These are phyloP conservation scores for Porodaedalea pini DNA, from an alignment of 1,284 basidiomycete genomes.

Conservation along the genomic window DNA sequence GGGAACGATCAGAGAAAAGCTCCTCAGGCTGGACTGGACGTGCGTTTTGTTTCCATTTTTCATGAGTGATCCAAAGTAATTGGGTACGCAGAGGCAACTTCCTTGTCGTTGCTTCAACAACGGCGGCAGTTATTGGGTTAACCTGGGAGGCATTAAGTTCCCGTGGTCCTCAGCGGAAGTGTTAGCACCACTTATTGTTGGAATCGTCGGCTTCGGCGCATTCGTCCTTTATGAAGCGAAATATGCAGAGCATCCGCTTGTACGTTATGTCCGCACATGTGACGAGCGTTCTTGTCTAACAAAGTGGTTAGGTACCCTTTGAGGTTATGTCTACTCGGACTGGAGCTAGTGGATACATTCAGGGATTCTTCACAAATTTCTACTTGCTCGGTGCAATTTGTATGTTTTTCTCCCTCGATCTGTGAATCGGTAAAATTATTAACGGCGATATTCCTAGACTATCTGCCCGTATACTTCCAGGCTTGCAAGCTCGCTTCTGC, in stretches of 20 bases:
- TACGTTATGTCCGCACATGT: conserved; percentile 8
- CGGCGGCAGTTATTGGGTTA: conserved; percentile 23
- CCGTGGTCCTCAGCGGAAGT: conserved; percentile 27
- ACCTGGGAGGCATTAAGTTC: conserved; percentile 27
- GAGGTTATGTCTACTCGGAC: conserved; percentile 30
- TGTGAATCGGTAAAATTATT: background rate
- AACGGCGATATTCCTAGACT: conserved; percentile 26
- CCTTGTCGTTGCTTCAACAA: conserved; percentile 24
- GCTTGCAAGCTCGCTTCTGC: conserved; percentile 41
- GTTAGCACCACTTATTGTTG: conserved; percentile 27
- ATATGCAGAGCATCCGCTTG: conserved; percentile 26
- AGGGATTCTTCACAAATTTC: conserved; percentile 22
- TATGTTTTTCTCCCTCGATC: conserved; percentile 17
- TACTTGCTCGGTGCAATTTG: conserved; percentile 21
- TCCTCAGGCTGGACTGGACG: conserved; percentile 27
- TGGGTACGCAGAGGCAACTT: conserved; percentile 17
- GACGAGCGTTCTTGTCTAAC: background rate
- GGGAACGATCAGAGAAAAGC: conserved; percentile 26
- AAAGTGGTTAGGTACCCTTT: conserved; percentile 29
- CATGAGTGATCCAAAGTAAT: background rate
- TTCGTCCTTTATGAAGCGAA: conserved; percentile 28
- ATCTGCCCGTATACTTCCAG: conserved; percentile 44
- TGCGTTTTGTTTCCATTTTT: conserved; percentile 15
- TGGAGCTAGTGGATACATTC: conserved; percentile 31
- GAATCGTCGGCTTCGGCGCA: conserved; percentile 24